A percentile compares a stretch with the other conserved stretches of the same genome.
Conservation (phyloP, 805 yeast genomes). For the Millerozyma miso region DNA sequence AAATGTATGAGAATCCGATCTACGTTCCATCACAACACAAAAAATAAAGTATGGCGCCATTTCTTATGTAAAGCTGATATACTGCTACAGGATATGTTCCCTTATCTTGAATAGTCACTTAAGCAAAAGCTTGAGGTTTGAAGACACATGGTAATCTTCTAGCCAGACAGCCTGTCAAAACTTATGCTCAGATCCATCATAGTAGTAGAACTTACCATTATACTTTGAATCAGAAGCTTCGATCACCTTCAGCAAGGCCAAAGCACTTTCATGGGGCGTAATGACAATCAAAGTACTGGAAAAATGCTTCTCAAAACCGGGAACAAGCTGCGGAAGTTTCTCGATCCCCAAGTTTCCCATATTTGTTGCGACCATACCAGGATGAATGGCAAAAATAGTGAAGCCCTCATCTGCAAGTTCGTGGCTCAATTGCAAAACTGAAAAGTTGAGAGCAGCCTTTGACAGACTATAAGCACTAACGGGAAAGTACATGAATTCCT, state of each 20-base stretch:
- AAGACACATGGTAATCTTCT: too few species aligned
- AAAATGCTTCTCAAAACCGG: background rate
- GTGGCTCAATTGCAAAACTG: slow-evolving; percentile 18
- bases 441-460: slow-evolving; percentile 33
- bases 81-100: too few species aligned
- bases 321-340: background rate
- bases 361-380: slow-evolving; percentile 35
- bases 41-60: too few species aligned
- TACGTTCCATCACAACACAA: too few species aligned
- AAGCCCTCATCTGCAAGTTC: slow-evolving; percentile 20
- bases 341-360: slow-evolving; percentile 16
- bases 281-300: slow-evolving; percentile 1
- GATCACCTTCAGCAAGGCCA: slow-evolving; percentile 11
- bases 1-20: too few species aligned
- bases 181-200: slow-evolving; percentile 14
- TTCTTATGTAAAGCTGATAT: too few species aligned
- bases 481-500: slow-evolving; percentile 10
- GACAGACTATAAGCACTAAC: slow-evolving; percentile 31
- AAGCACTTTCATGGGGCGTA: slow-evolving; percentile 23
- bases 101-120: too few species aligned
- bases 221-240: slow-evolving; percentile 16
- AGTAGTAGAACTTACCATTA: slow-evolving; percentile 20
- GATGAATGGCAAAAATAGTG: slow-evolving; percentile 22
- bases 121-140: too few species aligned
- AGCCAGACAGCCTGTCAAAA: too few species aligned